Conservation (phyloP, 768 basidiomycete genomes). For the Leucosporidium creatinivorum region DNA sequence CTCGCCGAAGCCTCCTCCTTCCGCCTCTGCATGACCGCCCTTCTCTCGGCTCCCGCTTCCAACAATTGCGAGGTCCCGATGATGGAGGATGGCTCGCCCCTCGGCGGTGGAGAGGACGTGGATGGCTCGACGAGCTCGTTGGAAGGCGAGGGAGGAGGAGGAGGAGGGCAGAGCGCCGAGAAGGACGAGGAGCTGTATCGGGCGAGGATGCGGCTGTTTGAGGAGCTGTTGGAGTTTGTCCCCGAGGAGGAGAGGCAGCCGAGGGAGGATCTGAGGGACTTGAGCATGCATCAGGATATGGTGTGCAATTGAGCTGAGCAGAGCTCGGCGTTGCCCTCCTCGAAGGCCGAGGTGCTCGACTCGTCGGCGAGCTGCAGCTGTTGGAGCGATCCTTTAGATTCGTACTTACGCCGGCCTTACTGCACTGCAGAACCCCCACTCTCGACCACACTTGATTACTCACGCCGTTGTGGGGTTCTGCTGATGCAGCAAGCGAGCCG, state of each 20-base stretch:
- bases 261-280: conserved; percentile 11
- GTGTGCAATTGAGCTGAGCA: too few species aligned
- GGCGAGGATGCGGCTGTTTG: conserved; percentile 26
- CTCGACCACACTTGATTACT: too few species aligned
- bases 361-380: too few species aligned
- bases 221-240: conserved; percentile 26
- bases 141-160: not conserved
- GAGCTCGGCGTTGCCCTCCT: too few species aligned
- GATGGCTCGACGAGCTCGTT: conserved; percentile 11
- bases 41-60: conserved; percentile 21
- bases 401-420: too few species aligned
- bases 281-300: not conserved
- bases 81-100: conserved; percentile 1
- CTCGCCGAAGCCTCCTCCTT: conserved; percentile 29
- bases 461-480: too few species aligned
- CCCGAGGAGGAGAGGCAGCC: conserved; percentile 25
- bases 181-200: conserved; percentile 5
- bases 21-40: conserved; percentile 33
- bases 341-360: too few species aligned
- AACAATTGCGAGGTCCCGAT: conserved; percentile 12
- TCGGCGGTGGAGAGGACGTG: conserved; percentile 3
- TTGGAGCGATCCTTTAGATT: too few species aligned
- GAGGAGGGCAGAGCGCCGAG: not conserved
- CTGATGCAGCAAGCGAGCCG: too few species aligned
- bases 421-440: too few species aligned